A percentile compares a stretch with the other conserved stretches of the same genome.
phyloP scores from a whole-genome alignment of 768 basidiomycete species.

The Porpolomopsis calyptriformis region DNA sequence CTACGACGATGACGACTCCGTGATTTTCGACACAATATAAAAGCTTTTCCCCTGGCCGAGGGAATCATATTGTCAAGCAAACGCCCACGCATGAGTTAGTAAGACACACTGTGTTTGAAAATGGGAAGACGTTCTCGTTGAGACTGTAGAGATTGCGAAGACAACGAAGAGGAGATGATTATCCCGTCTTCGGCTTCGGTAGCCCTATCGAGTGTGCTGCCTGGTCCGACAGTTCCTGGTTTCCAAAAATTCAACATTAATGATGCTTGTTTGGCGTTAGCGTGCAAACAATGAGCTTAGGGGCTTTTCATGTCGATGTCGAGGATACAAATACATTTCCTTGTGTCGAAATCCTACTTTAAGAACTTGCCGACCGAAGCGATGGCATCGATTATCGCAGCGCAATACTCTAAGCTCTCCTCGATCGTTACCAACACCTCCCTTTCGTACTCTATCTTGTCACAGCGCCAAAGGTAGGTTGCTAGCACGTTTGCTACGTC shows the following conservation, averaged over 20 bases:
- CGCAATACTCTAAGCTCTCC: too few species aligned
- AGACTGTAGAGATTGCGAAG: slow-evolving; percentile 51
- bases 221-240: slow-evolving; percentile 75
- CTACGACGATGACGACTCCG: slow-evolving; percentile 81
- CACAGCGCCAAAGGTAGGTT: too few species aligned
- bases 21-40: slow-evolving; percentile 77
- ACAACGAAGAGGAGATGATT: slow-evolving; percentile 51
- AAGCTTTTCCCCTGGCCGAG: slow-evolving; percentile 54
- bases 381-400: too few species aligned
- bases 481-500: too few species aligned
- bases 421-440: too few species aligned
- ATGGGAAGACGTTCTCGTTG: slow-evolving; percentile 84
- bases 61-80: slow-evolving; percentile 3
- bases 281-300: too few species aligned
- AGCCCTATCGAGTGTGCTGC: slow-evolving; percentile 78
- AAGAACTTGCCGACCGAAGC: too few species aligned
- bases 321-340: too few species aligned
- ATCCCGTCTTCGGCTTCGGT: slow-evolving; percentile 66
- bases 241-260: slow-evolving; percentile 59
- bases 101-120: slow-evolving; percentile 66
- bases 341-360: too few species aligned
- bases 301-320: too few species aligned
- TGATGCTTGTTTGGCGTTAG: too few species aligned
- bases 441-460: too few species aligned
- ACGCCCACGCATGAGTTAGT: neutral